Conservation (phyloP, 2,329 filamentous ascomycete species). For the Magnaporthiopsis rhizophila region DNA sequence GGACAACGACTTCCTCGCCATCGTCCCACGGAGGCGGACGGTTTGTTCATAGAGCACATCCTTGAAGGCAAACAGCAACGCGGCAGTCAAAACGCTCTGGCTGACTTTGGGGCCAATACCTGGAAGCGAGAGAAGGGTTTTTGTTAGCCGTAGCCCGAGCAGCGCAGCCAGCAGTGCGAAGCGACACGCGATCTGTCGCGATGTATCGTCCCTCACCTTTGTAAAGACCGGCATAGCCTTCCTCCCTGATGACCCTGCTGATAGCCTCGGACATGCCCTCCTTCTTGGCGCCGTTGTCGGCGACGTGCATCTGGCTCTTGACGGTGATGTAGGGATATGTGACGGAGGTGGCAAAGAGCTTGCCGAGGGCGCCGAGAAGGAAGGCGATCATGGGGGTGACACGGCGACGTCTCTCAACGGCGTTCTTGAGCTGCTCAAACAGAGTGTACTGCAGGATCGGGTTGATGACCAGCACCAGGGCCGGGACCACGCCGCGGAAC, state of each 20-base stretch:
- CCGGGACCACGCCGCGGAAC: slow-evolving; percentile 87
- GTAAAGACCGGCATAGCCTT: slow-evolving; percentile 88
- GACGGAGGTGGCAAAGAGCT: slow-evolving; percentile 85
- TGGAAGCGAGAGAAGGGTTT: slow-evolving; percentile 26
- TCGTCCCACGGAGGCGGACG: slow-evolving; percentile 50
- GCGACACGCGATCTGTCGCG: not conserved
- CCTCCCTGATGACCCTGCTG: slow-evolving; percentile 71
- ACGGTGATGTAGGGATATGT: slow-evolving; percentile 99
- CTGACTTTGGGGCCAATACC: slow-evolving; percentile 94
- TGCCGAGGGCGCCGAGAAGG: slow-evolving; percentile 83
- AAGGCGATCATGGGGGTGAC: slow-evolving; percentile 85
- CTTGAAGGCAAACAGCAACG: slow-evolving; percentile 96
- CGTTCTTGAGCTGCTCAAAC: slow-evolving; percentile 96
- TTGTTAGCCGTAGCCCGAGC: not conserved
- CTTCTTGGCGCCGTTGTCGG: slow-evolving; percentile 59
- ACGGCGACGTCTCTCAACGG: slow-evolving; percentile 59
- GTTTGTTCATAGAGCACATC: slow-evolving; percentile 87
- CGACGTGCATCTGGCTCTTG: slow-evolving; percentile 96
- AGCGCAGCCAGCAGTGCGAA: not conserved
- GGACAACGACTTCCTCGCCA: slow-evolving; percentile 30
- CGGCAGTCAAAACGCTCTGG: slow-evolving; percentile 92
- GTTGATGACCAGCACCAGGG: slow-evolving; percentile 91
- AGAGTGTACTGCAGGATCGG: slow-evolving; percentile 98
- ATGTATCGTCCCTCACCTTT: slow-evolving; percentile 55
- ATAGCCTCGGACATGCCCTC: slow-evolving; percentile 75